Evolutionary conservation across 139 green algal species (phyloP).

Genomic region (Axilococcus clingmanii): DNA sequence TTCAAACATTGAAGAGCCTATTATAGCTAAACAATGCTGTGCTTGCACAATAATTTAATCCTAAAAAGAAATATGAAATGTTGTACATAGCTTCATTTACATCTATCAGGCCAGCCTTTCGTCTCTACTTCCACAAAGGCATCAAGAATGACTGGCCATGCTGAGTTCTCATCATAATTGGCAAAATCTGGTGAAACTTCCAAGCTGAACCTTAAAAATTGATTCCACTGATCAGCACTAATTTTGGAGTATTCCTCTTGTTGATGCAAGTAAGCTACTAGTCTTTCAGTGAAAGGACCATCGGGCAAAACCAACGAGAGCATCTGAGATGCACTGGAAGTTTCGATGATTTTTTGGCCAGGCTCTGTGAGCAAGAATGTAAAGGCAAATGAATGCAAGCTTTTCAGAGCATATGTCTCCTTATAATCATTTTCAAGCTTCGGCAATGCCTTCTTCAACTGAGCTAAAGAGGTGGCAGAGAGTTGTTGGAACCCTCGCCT

Average conservation of each 20-base stretch:
- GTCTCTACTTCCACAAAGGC: too few species aligned
- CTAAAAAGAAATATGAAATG: too few species aligned
- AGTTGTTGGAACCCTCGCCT: conserved; percentile 6
- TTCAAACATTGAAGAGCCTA: too few species aligned
- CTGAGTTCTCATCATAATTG: conserved; percentile 47
- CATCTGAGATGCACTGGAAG: conserved; percentile 43
- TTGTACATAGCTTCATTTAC: too few species aligned
- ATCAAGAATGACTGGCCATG: conserved; percentile 56
- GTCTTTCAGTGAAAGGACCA: conserved; percentile 17
- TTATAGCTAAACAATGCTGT: too few species aligned
- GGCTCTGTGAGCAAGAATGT: conserved; percentile 48
- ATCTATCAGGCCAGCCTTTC: too few species aligned
- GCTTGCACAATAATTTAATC: too few species aligned
- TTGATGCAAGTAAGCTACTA: conserved; percentile 34
- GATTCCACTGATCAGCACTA: conserved; percentile 47
- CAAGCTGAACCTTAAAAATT: conserved; percentile 40
- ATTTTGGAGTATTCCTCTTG: conserved; percentile 48
- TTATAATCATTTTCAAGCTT: conserved; percentile 9
- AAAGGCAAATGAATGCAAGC: conserved; percentile 51
- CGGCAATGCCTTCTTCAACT: conserved; percentile 28
- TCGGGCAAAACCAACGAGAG: conserved; percentile 31
- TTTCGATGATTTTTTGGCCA: conserved; percentile 41
- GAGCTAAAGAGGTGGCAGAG: conserved; percentile 8
- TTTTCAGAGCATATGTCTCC: conserved; percentile 2
- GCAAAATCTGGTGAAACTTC: conserved; percentile 38